Base-by-base conservation (phyloP, 371 early-diverging fungal genomes). In the Blyttiomyces sp. region DNA sequence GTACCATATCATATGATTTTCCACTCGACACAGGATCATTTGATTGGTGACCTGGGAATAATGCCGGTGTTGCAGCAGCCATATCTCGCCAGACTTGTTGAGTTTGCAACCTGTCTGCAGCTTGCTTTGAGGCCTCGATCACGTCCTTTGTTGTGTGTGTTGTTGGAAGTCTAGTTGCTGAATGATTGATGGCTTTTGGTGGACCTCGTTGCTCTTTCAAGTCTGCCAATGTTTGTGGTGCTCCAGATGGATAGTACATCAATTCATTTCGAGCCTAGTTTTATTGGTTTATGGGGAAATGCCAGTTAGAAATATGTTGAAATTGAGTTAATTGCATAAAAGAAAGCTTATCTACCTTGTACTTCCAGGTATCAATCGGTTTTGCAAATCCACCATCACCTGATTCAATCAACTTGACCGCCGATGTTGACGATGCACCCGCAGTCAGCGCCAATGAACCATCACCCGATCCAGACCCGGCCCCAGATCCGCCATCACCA, bases 181-280 rank as follows among this genome's bases (percentile, higher is more conserved):
- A 33, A 63, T 85, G 74, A 4, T 57, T 61, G 28, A 87, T 82
- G 24, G 83, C 68, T 68, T 82, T 84, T 1, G 83, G 80, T 1
- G 74, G 60, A 2, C 73, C 76, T 46, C 84, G 68, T 17, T 70
- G 64, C n/a, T 65, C 66, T 7, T 46, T 59, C 31, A 63, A 26
- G 58, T 69, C 70, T 3, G 54, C 50, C 2, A 63, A 46, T 21
- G 70, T 68, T 13, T 55, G 21, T n/a, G 72, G 63, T 3, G 66
- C 68, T 2, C 71, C 85, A 39, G 80, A 79, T 0, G 85, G 84
- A 33, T 68, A 73, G 66, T 86, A 88, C 88, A 88, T 86, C 28
- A 88, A 70, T 0, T 81, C 71, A 54, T 85, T 86, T 49, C 72
- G 76, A 16, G 83, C 77, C 67, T 63, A 23, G 7, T 19, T 16